These are phyloP conservation scores for Gremmenia infestans DNA, from an alignment of 2,329 filamentous ascomycete genomes.

Conservation along the genomic window DNA sequence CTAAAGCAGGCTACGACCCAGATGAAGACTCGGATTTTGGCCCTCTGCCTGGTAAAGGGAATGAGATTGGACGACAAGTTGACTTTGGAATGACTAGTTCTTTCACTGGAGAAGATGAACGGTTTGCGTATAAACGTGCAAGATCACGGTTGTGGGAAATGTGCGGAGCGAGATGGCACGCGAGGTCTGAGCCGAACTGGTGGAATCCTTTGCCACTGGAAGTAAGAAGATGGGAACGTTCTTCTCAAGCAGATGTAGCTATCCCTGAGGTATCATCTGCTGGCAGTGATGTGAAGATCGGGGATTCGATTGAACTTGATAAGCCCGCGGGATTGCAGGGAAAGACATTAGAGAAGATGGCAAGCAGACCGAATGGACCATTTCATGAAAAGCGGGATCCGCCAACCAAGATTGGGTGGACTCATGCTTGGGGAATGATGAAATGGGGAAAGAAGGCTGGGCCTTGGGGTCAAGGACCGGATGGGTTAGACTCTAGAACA, in stretches of 20 bases:
- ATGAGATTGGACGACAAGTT: constrained; percentile 34
- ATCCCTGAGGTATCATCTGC: neutral
- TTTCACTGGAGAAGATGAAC: constrained; percentile 76
- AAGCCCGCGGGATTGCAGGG: constrained; percentile 38
- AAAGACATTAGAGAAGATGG: constrained; percentile 19
- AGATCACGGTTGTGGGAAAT: constrained; percentile 78
- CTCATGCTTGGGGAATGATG: constrained; percentile 49
- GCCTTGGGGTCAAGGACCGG: constrained; percentile 43
- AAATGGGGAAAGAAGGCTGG: constrained; percentile 49
- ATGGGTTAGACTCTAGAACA: constrained; percentile 33
- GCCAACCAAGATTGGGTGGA: constrained; percentile 46
- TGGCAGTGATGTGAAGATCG: constrained; percentile 36
- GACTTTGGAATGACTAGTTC: constrained; percentile 64
- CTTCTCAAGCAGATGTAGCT: neutral
- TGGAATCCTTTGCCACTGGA: constrained; percentile 62
- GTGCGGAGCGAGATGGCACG: constrained; percentile 69
- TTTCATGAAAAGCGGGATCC: constrained; percentile 38
- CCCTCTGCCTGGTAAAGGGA: constrained; percentile 28
- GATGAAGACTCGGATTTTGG: constrained; percentile 55
- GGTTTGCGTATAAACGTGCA: constrained; percentile 75
- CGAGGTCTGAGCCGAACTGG: constrained; percentile 55
- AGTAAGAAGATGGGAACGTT: constrained; percentile 62
- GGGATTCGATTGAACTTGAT: constrained; percentile 38
- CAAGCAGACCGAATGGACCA: constrained; percentile 16
- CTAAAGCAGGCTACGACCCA: constrained; percentile 46